Percentiles rank a stretch among this genome's conserved stretches.
These are phyloP conservation scores for Rhododendron ferrugineum DNA, from an alignment of 148 eudicot genomes.

Conservation along the genomic window DNA sequence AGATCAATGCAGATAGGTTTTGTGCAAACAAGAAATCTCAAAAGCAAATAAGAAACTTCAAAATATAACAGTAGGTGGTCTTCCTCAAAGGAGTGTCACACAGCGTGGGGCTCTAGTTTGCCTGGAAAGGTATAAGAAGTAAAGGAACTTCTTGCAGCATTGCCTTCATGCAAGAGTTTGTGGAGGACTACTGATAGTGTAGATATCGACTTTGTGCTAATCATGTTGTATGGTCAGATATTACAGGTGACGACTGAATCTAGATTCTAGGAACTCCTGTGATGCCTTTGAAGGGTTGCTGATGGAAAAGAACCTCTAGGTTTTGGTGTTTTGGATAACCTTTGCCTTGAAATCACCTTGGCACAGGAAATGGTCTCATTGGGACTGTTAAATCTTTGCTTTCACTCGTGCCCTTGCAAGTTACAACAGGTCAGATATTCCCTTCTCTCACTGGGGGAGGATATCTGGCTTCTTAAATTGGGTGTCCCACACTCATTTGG, in stretches of 20 bases:
- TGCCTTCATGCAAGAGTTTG: neutral
- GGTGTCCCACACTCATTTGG: neutral
- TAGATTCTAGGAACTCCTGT: neutral
- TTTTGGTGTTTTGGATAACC: neutral
- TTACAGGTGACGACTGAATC: neutral
- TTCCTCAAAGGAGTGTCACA: neutral
- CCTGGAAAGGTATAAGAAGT: neutral
- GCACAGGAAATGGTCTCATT: neutral
- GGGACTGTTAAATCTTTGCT: neutral
- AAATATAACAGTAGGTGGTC: neutral
- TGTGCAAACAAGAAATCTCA: neutral
- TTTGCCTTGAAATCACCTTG: slow-evolving; percentile 2
- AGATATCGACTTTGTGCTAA: neutral
- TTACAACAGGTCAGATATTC: neutral
- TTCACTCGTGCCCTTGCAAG: neutral
- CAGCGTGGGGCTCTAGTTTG: neutral
- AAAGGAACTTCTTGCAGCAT: neutral
- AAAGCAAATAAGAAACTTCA: neutral
- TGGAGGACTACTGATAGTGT: neutral
- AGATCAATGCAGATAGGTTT: slow-evolving; percentile 1
- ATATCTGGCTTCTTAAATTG: neutral
- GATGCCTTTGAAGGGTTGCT: neutral
- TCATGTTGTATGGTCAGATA: neutral
- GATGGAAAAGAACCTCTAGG: neutral
- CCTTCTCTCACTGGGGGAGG: neutral